Evolutionary conservation across 148 eudicot genomes (phyloP), one percentile per base, ranked within the genome.

Genomic region (Chenopodium suecicum): DNA sequence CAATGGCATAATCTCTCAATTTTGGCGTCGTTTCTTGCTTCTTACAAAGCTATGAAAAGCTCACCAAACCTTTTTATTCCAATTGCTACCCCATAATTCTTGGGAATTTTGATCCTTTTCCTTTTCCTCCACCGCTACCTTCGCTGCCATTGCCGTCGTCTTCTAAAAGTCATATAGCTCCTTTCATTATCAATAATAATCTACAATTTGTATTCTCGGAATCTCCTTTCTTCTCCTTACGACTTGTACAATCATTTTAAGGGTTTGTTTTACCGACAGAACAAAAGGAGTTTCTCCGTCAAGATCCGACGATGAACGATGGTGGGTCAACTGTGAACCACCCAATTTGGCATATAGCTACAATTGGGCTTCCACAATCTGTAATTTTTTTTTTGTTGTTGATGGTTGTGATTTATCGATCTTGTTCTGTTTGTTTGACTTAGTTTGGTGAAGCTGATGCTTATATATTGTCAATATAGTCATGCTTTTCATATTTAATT

Each of bases 321-420:
- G 70, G 52, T 67, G 81, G 10, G 0, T 74, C 76, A 1, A 37
- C 79, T 10, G 81, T 84, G 0, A 88, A 88, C 25, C 89, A 90
- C 79, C 93, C 90, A 25, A 86, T 89, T 27, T 91, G 93, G 94
- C 84, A 86, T 64, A 90, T 90, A 54, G 19, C 83, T 9, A 91
- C 92, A 0, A 81, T 88, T n/a, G 94, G 95, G 1, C 78, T 92
- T 0, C 82, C 77, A 3, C 90, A 86, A 66, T n/a, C n/a, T n/a
- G n/a, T n/a, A n/a, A n/a, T 80, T 9, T 86, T 89, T 25, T 25
- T 25, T 25, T 25, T 25, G 0, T 25, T 25, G 25, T 25, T 25
- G 25, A 25, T 25, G 25, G 25, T 25, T 25, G 25, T 25, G 25
- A 25, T 25, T 25, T 25, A 25, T 25, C 50, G 83, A 83, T 29